Conservation (phyloP, 1,284 basidiomycete genomes). For the Inonotus hispidus region DNA sequence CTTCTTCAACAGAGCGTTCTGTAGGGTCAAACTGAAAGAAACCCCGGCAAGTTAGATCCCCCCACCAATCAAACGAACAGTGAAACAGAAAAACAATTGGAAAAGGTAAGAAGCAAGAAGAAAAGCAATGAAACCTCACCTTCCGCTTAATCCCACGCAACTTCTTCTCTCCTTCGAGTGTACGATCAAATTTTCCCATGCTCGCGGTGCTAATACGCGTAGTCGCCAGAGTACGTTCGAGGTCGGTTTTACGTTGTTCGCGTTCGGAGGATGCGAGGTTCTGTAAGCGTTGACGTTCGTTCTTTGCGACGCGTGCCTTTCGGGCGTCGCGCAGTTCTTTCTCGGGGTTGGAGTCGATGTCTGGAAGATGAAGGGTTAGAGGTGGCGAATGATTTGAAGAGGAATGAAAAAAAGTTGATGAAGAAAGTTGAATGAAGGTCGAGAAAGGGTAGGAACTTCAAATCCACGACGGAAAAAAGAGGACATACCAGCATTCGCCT, state of each 20-base stretch:
- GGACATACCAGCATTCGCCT: constrained; percentile 72
- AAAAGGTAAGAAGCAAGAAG: constrained; percentile 12
- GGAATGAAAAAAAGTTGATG: neutral
- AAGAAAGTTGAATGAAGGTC: neutral
- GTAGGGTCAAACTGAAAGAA: constrained; percentile 71
- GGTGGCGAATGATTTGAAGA: constrained; percentile 20
- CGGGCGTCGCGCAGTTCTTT: constrained; percentile 72
- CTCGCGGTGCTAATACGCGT: constrained; percentile 87
- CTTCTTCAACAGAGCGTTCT: constrained; percentile 58
- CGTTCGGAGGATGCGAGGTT: constrained; percentile 50
- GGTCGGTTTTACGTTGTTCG: constrained; percentile 61
- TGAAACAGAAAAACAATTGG: neutral
- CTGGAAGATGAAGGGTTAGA: constrained; percentile 29
- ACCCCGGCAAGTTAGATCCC: neutral
- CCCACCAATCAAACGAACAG: neutral
- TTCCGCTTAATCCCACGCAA: constrained; percentile 88
- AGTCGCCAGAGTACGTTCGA: constrained; percentile 75
- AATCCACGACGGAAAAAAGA: neutral
- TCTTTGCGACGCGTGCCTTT: constrained; percentile 80
- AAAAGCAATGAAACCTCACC: constrained; percentile 52
- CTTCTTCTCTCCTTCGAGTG: constrained; percentile 88
- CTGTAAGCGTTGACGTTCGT: constrained; percentile 74
- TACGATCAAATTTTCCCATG: constrained; percentile 89
- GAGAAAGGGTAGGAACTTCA: neutral
- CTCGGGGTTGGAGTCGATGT: constrained; percentile 75